Conservation (phyloP, 768 basidiomycete genomes). For the Cyclocybe cylindracea region DNA sequence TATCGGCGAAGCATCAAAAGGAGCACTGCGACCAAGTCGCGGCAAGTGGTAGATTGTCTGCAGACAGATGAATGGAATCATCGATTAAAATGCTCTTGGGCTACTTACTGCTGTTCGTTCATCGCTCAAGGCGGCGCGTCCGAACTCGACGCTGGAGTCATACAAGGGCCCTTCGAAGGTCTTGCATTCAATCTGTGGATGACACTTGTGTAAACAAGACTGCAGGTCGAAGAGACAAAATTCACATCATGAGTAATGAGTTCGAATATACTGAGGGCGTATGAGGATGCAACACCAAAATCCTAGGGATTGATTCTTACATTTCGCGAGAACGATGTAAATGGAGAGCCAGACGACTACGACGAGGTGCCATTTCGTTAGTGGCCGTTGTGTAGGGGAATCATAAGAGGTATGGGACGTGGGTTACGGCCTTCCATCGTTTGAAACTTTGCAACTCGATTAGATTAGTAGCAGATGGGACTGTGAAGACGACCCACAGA, state of each 20-base stretch:
- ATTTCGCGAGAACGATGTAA: slow-evolving; percentile 18
- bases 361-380: not conserved
- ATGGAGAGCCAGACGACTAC: slow-evolving; percentile 17
- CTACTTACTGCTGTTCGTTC: too few species aligned
- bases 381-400: too few species aligned
- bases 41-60: too few species aligned
- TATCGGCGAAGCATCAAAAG: too few species aligned
- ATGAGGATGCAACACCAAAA: not conserved
- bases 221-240: not conserved
- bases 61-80: too few species aligned
- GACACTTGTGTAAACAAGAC: too few species aligned
- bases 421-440: slow-evolving; percentile 13
- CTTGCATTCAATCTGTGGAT: too few species aligned
- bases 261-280: slow-evolving; percentile 13
- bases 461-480: not conserved
- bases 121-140: too few species aligned
- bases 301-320: not conserved
- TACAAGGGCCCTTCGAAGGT: too few species aligned
- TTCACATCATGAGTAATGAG: slow-evolving; percentile 15
- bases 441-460: slow-evolving; percentile 7
- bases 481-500: slow-evolving; percentile 7
- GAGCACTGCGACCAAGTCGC: too few species aligned
- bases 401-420: not conserved
- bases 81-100: too few species aligned
- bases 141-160: too few species aligned